Base-by-base conservation (phyloP, 768 basidiomycete species). In the Leccinum longicurvipes region DNA sequence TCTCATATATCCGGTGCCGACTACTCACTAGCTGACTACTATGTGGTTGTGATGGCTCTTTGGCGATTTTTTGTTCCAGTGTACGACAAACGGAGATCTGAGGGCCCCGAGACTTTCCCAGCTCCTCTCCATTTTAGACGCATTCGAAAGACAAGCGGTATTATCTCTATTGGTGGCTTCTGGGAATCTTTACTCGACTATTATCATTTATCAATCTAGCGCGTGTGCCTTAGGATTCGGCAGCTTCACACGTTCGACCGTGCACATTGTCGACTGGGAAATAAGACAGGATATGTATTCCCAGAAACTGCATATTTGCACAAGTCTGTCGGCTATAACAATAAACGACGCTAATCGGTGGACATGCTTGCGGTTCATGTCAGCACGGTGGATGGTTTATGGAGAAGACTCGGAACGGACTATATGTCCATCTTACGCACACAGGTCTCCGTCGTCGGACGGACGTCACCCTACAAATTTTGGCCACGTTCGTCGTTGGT, bases 361-460 rank as follows among this genome's bases (percentile, higher is more conserved):
- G 19, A 19, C 21, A 21, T 21, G 14, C 23, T 44, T 24, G 14
- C 4, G 14, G 23, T 44, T 23, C 42, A 24, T 8, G 42, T 24
- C 23, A 23, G 7, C 14, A 24, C 6, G 21, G 14, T 44, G 23
- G 14, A 14, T 15, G 14, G 7, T 24, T 24, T 14, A 24, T 15
- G 42, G 24, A 44, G 23, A 9, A 6, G 23, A 14, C 8, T 24
- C 3, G 21, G 23, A 24, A 44, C 15, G 23, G 24, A 23, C 15
- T 24, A 23, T 7, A 24, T 44, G 23, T 14, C 6, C 12, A 78
- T 47, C 79, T 85, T 55, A 82, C 93, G 21, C 7, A 14, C 7
- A n/a, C 15, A 23, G 44, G 74, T 79, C 21, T 77, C 79, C 63
- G 91, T 91, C 70, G 79, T 93, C 36, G 78, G 39, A 41, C 39